Percentiles rank a stretch among this genome's conserved stretches.
Evolutionary conservation across 1,284 basidiomycete genomes (phyloP).

Genomic region (Tylopilus sp.): DNA sequence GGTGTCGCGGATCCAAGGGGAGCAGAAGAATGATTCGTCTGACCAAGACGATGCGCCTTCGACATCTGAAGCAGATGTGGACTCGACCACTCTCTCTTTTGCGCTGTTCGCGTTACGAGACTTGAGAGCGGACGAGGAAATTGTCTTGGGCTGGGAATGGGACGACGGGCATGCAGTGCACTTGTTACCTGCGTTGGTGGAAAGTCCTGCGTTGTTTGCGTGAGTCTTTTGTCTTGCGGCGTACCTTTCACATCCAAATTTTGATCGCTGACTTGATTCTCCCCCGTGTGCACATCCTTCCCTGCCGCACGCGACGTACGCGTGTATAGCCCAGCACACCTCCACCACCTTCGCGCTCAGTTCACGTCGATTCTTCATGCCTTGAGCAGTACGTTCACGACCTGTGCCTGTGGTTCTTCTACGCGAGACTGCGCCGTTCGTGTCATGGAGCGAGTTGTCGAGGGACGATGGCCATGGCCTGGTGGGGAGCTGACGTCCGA

Average conservation of each 20-base stretch:
- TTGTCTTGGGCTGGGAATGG: conserved; percentile 95
- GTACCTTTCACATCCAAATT: background rate
- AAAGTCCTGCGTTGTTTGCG: conserved; percentile 53
- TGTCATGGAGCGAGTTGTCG: conserved; percentile 63
- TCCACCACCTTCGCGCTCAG: conserved; percentile 54
- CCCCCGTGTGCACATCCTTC: background rate
- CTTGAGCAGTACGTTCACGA: conserved; percentile 68
- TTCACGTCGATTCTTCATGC: conserved; percentile 70
- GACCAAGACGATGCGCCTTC: conserved; percentile 32
- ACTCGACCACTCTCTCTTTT: conserved; percentile 58
- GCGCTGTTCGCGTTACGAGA: conserved; percentile 81
- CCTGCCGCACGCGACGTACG: background rate
- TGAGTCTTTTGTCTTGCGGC: conserved; percentile 34
- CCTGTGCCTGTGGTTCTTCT: conserved; percentile 67
- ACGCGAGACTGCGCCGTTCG: conserved; percentile 61
- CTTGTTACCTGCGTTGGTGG: conserved; percentile 66
- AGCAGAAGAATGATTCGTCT: conserved; percentile 16
- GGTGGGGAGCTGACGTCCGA: conserved; percentile 34
- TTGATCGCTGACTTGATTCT: conserved; percentile 4
- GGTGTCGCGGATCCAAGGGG: conserved; percentile 9
- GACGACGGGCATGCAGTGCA: conserved; percentile 90
- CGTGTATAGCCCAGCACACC: conserved; percentile 42
- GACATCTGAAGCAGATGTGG: conserved; percentile 32
- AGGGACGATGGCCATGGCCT: conserved; percentile 34
- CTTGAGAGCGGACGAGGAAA: conserved; percentile 77